Base-by-base conservation (phyloP, 495 filamentous ascomycete species). In the Podospora pseudopauciseta region DNA sequence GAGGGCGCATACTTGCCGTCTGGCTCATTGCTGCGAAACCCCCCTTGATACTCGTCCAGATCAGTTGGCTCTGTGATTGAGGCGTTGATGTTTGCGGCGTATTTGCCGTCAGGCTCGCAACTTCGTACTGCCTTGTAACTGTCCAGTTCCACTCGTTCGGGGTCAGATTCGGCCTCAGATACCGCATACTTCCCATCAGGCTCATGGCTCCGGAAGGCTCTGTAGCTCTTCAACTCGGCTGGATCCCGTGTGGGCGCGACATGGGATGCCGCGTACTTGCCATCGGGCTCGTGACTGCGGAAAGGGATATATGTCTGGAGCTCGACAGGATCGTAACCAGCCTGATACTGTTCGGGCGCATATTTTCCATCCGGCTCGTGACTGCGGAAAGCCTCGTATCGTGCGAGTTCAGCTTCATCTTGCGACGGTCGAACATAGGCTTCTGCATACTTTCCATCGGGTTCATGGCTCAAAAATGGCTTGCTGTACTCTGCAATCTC, bases 311-410 rank as follows among this genome's bases (percentile, higher is more conserved):
- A 71, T 34, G 61, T 62, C 18, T 30, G 63, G 0, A 73, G 67
- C 53, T 75, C 71, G 1, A 19, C 60, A 11, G 39, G 55, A 6
- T 65, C 67, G 6, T 55, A 23, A 0, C 66, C 59, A 0, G 63
- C 23, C 13, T 67, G 34, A 1, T 34, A 67, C 11, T 67, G 49
- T 58, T 75, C 70, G 20, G 71, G 67, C 4, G 71, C 69, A 63
- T 80, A 75, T 58, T 72, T 74, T 11, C 72, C 72, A 28, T 75
- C 71, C 3, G 76, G 76, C 68, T 81, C 81, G 61, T 78, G 68
- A 58, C 71, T 73, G 16, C 74, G 73, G 55, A 80, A 76, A 5
- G 80, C 70, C 13, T 67, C 68, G 61, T 82, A 82, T 6, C 67
- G 19, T 9, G 66, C 72, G 20, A 80, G 55, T 27, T 79, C 77